phyloP scores from a whole-genome alignment of 768 basidiomycete species.

The Tephrocybe sp. region DNA sequence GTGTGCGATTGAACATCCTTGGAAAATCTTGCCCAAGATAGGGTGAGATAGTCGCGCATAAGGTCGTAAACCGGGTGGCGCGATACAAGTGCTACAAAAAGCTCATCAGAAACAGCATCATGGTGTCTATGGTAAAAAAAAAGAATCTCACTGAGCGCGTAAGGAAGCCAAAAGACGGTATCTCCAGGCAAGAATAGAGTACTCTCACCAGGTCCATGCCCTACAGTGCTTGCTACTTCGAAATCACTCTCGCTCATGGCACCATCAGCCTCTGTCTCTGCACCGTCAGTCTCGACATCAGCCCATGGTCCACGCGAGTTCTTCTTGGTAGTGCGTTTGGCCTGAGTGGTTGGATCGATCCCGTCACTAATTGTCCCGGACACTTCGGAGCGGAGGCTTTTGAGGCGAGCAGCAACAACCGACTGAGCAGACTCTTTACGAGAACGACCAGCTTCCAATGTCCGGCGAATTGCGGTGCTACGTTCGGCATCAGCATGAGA shows the following conservation, averaged over 20 bases:
- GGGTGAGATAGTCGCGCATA: conserved; percentile 94
- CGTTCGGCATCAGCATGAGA: conserved; percentile 91
- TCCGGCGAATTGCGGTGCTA: conserved; percentile 78
- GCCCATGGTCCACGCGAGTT: conserved; percentile 69
- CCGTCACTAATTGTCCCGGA: conserved; percentile 40
- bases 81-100: conserved; percentile 72
- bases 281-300: conserved; percentile 69
- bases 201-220: conserved; percentile 83
- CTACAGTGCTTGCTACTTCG: conserved; percentile 76
- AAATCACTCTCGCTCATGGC: conserved; percentile 86
- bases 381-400: conserved; percentile 57
- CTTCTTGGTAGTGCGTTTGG: conserved; percentile 53
- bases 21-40: conserved; percentile 91
- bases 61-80: conserved; percentile 93
- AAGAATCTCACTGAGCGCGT: conserved; percentile 71
- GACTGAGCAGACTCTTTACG: conserved; percentile 82
- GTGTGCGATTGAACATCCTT: conserved; percentile 94
- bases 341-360: conserved; percentile 55
- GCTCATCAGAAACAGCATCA: conserved; percentile 7
- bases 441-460: conserved; percentile 73
- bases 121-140: conserved; percentile 4
- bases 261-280: conserved; percentile 71
- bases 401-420: conserved; percentile 63
- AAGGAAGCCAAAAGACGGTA: conserved; percentile 94
- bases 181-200: conserved; percentile 87